These are phyloP conservation scores for Rhododendron williamsianum DNA, from an alignment of 148 eudicot species.

Conservation along the genomic window DNA sequence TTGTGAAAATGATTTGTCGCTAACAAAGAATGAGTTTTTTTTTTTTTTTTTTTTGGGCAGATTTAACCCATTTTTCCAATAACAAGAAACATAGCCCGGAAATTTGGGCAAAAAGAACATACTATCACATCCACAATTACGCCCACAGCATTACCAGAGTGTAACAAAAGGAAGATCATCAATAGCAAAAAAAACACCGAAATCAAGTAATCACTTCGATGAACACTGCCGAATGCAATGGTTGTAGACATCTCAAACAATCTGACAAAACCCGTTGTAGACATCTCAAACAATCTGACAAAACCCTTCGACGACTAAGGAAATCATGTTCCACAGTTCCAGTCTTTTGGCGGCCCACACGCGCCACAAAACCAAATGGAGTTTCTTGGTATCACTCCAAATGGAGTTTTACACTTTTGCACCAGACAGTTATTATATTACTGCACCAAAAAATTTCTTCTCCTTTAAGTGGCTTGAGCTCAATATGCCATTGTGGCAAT, in stretches of 20 bases:
- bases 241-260: background rate
- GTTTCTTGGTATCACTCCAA: background rate
- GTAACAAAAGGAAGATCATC: too few species aligned
- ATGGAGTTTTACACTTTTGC: background rate
- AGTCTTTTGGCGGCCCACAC: conserved; percentile 45
- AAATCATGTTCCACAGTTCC: conserved; percentile 1
- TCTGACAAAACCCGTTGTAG: background rate
- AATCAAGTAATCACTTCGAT: background rate
- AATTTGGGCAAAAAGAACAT: too few species aligned
- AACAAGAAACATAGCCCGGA: too few species aligned
- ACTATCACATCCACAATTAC: too few species aligned
- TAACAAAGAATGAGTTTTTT: background rate
- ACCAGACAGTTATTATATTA: background rate
- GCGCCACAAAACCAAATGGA: conserved; percentile 30
- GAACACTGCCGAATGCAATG: background rate
- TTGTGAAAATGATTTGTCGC: background rate
- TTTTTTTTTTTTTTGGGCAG: too few species aligned
- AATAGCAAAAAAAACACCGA: background rate
- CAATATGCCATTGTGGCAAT: background rate
- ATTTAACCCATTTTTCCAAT: too few species aligned
- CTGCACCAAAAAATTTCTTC: background rate
- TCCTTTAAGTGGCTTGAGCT: background rate
- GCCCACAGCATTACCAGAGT: too few species aligned
- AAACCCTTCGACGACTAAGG: background rate
- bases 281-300: background rate